Percentiles rank a stretch among this genome's conserved stretches.
These are phyloP conservation scores for Meyerozyma carpophila DNA, from an alignment of 1,139 yeast species.

Conservation along the genomic window DNA sequence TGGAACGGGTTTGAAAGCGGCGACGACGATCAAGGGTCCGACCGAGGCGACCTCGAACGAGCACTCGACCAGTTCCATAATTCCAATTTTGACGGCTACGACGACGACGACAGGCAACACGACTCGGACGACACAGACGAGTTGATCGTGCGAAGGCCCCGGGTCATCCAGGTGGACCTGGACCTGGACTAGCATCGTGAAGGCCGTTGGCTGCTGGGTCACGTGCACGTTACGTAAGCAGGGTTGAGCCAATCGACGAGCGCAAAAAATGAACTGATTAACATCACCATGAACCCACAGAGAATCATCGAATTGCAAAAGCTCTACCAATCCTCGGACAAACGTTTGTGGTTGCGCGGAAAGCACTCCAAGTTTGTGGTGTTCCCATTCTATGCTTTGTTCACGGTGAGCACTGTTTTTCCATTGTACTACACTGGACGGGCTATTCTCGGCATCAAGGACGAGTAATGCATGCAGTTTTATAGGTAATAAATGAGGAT, in stretches of 20 bases:
- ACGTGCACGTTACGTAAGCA: slow-evolving; percentile 3
- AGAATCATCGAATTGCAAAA: slow-evolving; percentile 73
- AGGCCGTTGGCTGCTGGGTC: not conserved
- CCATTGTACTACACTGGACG: slow-evolving; percentile 76
- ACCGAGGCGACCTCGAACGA: slow-evolving; percentile 2
- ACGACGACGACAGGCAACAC: not conserved
- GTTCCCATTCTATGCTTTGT: slow-evolving; percentile 86
- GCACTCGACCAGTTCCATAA: slow-evolving; percentile 9
- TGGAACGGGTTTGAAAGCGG: slow-evolving; percentile 12
- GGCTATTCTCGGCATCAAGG: slow-evolving; percentile 71
- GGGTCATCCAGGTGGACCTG: not conserved
- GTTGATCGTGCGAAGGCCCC: slow-evolving; percentile 11
- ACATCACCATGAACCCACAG: slow-evolving; percentile 46
- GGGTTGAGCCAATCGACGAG: slow-evolving; percentile 2
- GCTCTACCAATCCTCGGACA: slow-evolving; percentile 64
- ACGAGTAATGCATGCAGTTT: slow-evolving; percentile 16
- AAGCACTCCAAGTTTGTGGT: slow-evolving; percentile 72
- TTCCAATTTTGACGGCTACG: slow-evolving; percentile 9
- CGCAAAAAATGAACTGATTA: slow-evolving; percentile 4
- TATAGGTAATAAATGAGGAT: not conserved
- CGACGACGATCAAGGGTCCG: not conserved
- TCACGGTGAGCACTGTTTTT: slow-evolving; percentile 65
- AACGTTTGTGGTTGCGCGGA: slow-evolving; percentile 73
- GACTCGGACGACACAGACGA: slow-evolving; percentile 9
- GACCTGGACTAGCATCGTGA: not conserved